Evolutionary conservation across 192 early-diverging fungal species (phyloP), one percentile per base, ranked within the genome.

Genomic region (Entomortierella lignicola): DNA sequence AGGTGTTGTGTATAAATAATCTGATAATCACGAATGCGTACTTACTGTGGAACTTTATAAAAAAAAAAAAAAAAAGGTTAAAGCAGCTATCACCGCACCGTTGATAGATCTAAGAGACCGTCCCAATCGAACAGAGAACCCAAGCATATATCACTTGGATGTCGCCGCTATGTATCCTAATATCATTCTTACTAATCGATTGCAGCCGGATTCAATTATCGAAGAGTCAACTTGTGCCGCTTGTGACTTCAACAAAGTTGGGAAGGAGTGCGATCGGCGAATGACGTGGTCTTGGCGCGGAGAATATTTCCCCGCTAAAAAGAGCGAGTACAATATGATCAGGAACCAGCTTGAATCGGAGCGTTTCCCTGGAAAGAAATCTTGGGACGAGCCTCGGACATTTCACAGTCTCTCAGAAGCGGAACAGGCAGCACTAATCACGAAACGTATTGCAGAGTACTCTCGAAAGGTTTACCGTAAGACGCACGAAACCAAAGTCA

Each of bases 91-190:
- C 47, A 80, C 92, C 7, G 63, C 55, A 6, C 72, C 87, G 11
- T 83, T 99, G 11, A 81, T 81, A 56, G 87, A 90, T 15, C 80
- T 99, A n/a, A 86, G 92, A n/a, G 94, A 97, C 56, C 75, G 73
- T 4, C 96, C 96, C 11, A 89, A 89, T 43, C 90, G 94, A 1
- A 79, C 79, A 34, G 95, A 95, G 60, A 82, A 87, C 30, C 98
- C 98, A 1, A 84, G 93, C 3, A 94, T 99, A 53, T 99, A 99
- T 81, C 98, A 99, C 67, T 90, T 99, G 86, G 98, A 99, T 83
- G 98, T 99, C n/a, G 98, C 95, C 0, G 98, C 98, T 26, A 99
- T 99, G 98, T 97, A 97, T 63, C 98, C 98, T 20, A 99, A 99
- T 72, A 99, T 99, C 65, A 99, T 99, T 75, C 84, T 99, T 27